These are phyloP conservation scores for Conringia planisiliqua DNA, from an alignment of 345 rosid species.

Conservation along the genomic window DNA sequence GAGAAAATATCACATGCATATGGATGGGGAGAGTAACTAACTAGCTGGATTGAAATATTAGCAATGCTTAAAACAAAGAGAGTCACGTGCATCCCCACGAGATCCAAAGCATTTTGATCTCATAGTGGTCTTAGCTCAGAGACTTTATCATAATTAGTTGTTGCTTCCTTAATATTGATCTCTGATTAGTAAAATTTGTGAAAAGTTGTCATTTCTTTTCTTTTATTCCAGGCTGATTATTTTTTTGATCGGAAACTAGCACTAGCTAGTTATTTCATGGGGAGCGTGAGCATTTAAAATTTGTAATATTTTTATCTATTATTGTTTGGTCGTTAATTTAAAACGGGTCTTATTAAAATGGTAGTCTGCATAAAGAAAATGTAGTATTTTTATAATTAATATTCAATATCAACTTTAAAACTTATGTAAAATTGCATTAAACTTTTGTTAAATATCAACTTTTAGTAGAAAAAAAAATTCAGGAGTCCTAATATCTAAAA, in stretches of 20 bases:
- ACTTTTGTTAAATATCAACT: no score
- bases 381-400: no score
- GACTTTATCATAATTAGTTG: not conserved
- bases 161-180: not conserved
- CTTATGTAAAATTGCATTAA: no score
- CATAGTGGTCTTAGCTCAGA: not conserved
- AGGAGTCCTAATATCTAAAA: no score
- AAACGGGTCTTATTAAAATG: no score
- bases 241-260: conserved; percentile 57
- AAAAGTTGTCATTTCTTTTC: not conserved
- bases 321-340: not conserved
- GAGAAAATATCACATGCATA: not conserved
- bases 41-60: not conserved
- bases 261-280: conserved; percentile 45
- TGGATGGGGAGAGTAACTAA: not conserved
- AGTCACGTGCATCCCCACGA: conserved; percentile 20
- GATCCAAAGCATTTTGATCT: conserved; percentile 11
- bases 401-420: no score
- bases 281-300: conserved; percentile 35
- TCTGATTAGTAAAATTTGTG: not conserved
- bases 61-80: not conserved
- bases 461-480: no score
- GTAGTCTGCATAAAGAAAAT: no score
- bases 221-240: conserved; percentile 25
- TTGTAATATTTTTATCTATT: not conserved